phyloP scores from a whole-genome alignment of 345 rosid species.

The Dipteronia sinensis region DNA sequence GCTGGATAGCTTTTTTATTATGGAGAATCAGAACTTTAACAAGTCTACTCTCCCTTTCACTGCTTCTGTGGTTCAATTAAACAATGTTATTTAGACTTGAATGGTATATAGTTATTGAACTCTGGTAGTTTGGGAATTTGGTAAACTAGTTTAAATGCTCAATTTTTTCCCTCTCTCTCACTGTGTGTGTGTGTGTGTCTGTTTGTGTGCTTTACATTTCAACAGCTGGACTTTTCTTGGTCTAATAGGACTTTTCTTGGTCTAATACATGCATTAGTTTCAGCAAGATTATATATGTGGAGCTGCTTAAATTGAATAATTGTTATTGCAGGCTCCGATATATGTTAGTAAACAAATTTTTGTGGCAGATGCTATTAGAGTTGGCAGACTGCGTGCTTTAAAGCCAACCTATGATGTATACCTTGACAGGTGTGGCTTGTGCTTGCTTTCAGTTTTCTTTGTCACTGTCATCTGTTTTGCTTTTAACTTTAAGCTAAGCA shows the following conservation, averaged over 20 bases:
- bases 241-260: not conserved
- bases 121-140: no score
- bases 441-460: conserved; percentile 10
- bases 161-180: not conserved
- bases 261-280: conserved; percentile 1
- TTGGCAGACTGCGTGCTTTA: conserved; percentile 50
- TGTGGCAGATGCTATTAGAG: conserved; percentile 69
- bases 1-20: not conserved
- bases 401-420: conserved; percentile 68
- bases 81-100: not conserved
- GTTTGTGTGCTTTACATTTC: not conserved
- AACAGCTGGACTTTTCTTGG: not conserved
- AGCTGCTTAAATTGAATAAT: conserved; percentile 21
- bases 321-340: conserved; percentile 73
- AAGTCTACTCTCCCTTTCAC: not conserved
- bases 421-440: conserved; percentile 66
- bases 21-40: not conserved
- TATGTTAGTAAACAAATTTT: conserved; percentile 78
- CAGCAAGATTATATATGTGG: not conserved
- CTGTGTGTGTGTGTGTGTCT: not conserved
- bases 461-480: conserved; percentile 13
- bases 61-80: conserved; percentile 1
- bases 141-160: not conserved
- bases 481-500: conserved; percentile 25
- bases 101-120: not conserved